Base-by-base conservation (phyloP, 2,329 filamentous ascomycete genomes). In the Trichophaea hybrida region DNA sequence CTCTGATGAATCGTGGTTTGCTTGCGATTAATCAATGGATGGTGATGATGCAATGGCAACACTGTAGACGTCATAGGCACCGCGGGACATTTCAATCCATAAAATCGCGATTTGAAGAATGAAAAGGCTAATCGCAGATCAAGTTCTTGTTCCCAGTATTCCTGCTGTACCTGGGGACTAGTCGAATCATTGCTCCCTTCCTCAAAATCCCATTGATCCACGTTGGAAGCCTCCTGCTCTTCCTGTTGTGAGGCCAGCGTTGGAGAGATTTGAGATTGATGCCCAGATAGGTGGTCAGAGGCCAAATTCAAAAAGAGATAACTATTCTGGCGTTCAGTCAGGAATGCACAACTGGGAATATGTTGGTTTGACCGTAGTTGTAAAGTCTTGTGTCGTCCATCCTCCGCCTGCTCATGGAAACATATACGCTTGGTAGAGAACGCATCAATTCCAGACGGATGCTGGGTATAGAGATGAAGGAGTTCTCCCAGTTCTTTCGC, bases 81-180 rank as follows among this genome's bases (percentile, higher is more conserved):
- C 53, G 75, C 72, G 65, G 69, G 72, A 62, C 74, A 72, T 68
- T 57, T 72, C 71, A 54, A 70, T 13, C 79, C 75, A 60, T 81
- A 76, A 71, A 94, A 91, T 61, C 87, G 83, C 15, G 81, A 85
- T 60, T 84, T 81, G 34, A 95, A 78, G 70, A 93, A 97, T 53
- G 84, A 82, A 75, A 97, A 97, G 37, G 97, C 86, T 71, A 95
- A 85, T 70, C 86, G 86, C 65, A 96, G 81, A 69, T 97, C 90
- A 4, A 97, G 78, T 57, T 95, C 87, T 61, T 85, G 83, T 73
- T 97, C 90, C 93, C 93, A 98, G 69, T 95, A 93, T 38, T 93
- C 86, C 67, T 87, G 74, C 37, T 76, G 63, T 6, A 72, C 72
- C 44, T 69, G 64, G 10, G 61, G 44, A 64, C 61, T 60, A 67